These are phyloP conservation scores for Verticillium alfalfae DNA, from an alignment of 2,329 filamentous ascomycete species.

Conservation along the genomic window DNA sequence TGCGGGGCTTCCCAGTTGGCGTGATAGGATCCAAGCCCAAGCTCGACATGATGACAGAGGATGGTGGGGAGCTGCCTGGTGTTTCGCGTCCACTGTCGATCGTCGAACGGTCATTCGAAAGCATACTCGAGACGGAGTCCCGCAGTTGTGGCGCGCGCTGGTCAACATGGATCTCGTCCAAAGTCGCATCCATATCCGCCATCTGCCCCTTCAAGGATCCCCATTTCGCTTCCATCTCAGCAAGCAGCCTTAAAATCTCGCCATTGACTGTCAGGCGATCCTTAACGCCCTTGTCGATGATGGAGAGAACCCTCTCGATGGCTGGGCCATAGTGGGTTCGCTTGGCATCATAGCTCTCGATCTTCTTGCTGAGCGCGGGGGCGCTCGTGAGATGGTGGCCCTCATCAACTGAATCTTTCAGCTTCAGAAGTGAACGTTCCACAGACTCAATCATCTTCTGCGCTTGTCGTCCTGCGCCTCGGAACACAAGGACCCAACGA, in stretches of 20 bases:
- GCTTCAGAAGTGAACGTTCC: constrained; percentile 75
- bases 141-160: constrained; percentile 69
- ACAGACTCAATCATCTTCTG: constrained; percentile 97
- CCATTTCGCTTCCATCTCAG: constrained; percentile 81
- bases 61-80: constrained; percentile 61
- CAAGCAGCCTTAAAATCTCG: constrained; percentile 81
- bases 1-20: constrained; percentile 32
- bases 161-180: constrained; percentile 67
- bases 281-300: constrained; percentile 93
- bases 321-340: constrained; percentile 90
- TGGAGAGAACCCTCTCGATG: constrained; percentile 82
- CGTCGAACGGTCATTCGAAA: constrained; percentile 75
- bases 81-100: constrained; percentile 65
- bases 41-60: constrained; percentile 55
- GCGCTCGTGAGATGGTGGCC: constrained; percentile 69
- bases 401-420: constrained; percentile 73
- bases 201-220: constrained; percentile 71
- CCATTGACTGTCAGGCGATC: constrained; percentile 96
- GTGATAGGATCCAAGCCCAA: constrained; percentile 44
- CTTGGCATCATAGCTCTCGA: constrained; percentile 92
- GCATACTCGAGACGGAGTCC: constrained; percentile 88
- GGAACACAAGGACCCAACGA: constrained; percentile 92
- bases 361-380: constrained; percentile 68
- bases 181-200: constrained; percentile 64
- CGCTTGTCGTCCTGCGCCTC: constrained; percentile 84